A percentile compares a stretch with the other conserved stretches of the same genome.
Conservation (phyloP, 176 grass and related monocot genomes). For the Phoenix dactylifera region DNA sequence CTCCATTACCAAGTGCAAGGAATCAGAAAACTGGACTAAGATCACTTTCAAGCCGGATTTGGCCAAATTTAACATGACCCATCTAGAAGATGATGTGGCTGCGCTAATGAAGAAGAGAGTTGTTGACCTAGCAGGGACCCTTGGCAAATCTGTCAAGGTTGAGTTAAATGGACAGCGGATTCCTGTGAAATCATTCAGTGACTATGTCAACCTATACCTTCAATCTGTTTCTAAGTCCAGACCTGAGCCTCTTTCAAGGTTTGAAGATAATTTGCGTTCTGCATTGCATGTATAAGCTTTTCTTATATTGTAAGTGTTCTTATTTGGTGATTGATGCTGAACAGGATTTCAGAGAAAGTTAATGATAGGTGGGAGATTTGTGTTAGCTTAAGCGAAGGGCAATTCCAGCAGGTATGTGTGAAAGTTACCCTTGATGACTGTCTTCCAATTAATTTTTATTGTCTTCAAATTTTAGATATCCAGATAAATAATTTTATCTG, state of each 20-base stretch:
- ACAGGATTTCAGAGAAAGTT: constrained; percentile 37
- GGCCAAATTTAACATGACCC: constrained; percentile 71
- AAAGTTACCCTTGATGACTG: neutral
- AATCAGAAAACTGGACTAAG: constrained; percentile 70
- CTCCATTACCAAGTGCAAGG: constrained; percentile 64
- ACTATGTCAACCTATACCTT: constrained; percentile 67
- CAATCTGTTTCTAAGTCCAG: constrained; percentile 27
- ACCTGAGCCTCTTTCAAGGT: constrained; percentile 31
- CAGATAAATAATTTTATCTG: neutral
- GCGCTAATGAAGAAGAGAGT: constrained; percentile 90
- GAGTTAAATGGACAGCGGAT: constrained; percentile 64
- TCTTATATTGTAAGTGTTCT: neutral
- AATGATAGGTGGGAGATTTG: constrained; percentile 94
- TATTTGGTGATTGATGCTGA: neutral
- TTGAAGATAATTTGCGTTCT: neutral
- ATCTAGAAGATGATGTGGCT: constrained; percentile 74
- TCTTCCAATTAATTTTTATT: neutral
- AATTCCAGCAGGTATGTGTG: constrained; percentile 70
- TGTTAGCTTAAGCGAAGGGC: constrained; percentile 67
- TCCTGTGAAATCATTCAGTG: constrained; percentile 36
- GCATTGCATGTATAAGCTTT: neutral
- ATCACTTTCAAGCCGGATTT: constrained; percentile 84
- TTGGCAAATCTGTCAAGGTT: constrained; percentile 79
- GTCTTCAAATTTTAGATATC: neutral
- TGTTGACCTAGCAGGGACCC: constrained; percentile 70